Evolutionary conservation across 1,139 yeast species (phyloP).

Genomic region (Nematodospora anomalae): DNA sequence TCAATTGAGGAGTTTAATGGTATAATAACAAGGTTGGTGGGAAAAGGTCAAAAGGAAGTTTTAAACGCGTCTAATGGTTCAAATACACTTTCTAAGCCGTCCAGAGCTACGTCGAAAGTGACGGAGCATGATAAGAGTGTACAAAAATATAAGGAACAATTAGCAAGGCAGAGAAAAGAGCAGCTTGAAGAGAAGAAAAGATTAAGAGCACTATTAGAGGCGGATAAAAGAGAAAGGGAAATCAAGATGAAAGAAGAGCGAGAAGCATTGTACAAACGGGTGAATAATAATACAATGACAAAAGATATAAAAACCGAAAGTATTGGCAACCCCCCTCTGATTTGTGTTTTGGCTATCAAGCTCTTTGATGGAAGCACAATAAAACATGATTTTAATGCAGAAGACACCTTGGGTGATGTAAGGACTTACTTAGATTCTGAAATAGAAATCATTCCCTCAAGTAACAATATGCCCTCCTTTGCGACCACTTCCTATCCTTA

Average conservation of each 20-base stretch:
- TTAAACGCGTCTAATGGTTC: neutral
- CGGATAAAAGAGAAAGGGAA: constrained; percentile 52
- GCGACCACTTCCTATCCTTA: constrained; percentile 34
- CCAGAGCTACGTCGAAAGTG: neutral
- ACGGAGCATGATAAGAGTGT: constrained; percentile 11
- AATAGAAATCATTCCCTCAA: constrained; percentile 28
- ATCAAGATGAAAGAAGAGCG: constrained; percentile 42
- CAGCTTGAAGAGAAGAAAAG: constrained; percentile 54
- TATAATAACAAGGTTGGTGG: constrained; percentile 18
- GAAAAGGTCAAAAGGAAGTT: neutral
- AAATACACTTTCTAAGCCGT: neutral
- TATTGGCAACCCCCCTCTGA: constrained; percentile 1
- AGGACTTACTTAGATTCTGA: constrained; percentile 62
- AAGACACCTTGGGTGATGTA: constrained; percentile 52
- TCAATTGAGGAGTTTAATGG: constrained; percentile 22
- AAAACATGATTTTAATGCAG: constrained; percentile 39
- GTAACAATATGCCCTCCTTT: constrained; percentile 36
- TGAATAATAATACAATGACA: neutral
- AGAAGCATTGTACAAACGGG: neutral
- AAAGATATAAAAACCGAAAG: neutral
- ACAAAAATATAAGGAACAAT: constrained; percentile 39
- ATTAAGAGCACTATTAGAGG: constrained; percentile 48
- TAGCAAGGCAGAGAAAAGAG: constrained; percentile 31
- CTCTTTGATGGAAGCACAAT: constrained; percentile 56
- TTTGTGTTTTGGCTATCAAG: constrained; percentile 50